A percentile compares a stretch with the other conserved stretches of the same genome.
Conservation (phyloP, 352 stramenopile species). For the Phytophthora europaea region DNA sequence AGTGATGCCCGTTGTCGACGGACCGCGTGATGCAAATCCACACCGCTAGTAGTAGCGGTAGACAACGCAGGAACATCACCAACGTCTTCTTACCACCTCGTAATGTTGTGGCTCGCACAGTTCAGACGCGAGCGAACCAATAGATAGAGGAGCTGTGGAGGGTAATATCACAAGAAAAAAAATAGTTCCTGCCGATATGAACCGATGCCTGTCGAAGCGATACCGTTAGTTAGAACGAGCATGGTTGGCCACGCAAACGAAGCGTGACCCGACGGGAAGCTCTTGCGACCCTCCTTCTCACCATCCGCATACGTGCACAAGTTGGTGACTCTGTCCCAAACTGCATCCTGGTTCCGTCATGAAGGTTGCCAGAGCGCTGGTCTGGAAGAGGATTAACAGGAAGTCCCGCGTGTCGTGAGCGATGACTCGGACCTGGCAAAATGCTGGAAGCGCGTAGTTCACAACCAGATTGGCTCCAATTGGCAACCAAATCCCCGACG, state of each 20-base stretch:
- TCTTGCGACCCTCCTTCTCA: conserved; percentile 75
- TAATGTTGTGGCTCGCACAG: conserved; percentile 43
- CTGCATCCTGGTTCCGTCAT: conserved; percentile 63
- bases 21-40: conserved; percentile 34
- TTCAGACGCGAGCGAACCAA: conserved; percentile 65
- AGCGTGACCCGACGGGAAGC: conserved; percentile 75
- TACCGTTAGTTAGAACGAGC: conserved; percentile 79
- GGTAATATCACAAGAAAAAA: not conserved
- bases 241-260: conserved; percentile 74
- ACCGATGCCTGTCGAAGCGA: not conserved
- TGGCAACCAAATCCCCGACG: conserved; percentile 39
- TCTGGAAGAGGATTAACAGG: conserved; percentile 60
- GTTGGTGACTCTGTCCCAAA: conserved; percentile 73
- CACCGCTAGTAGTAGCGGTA: conserved; percentile 22
- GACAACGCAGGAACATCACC: conserved; percentile 66
- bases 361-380: conserved; percentile 47
- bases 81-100: conserved; percentile 57
- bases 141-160: conserved; percentile 59
- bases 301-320: conserved; percentile 53
- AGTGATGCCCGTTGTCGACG: conserved; percentile 83
- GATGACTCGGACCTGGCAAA: conserved; percentile 55
- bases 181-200: not conserved
- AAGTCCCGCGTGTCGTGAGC: conserved; percentile 78
- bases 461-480: conserved; percentile 55
- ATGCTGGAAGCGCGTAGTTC: conserved; percentile 58